Percentiles rank a stretch among this genome's conserved stretches.
phyloP scores from a whole-genome alignment of 1,139 yeast genomes.

The Geotrichum klebahnii region DNA sequence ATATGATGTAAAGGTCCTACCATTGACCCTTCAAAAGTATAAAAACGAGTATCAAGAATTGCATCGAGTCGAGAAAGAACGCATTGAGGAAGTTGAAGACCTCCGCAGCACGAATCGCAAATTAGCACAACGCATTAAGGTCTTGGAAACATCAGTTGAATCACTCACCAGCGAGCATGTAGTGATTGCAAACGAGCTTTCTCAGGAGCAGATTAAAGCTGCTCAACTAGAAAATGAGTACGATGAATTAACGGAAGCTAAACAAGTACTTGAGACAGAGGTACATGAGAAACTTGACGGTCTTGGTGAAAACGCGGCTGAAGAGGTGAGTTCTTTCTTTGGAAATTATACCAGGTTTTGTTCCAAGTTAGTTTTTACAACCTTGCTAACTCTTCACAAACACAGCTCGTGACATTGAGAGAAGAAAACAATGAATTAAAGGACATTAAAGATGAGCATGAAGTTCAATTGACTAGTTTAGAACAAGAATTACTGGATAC shows the following conservation, averaged over 20 bases:
- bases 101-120: slow-evolving; percentile 64
- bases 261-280: slow-evolving; percentile 47
- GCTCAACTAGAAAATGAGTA: slow-evolving; percentile 67
- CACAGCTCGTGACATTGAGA: slow-evolving; percentile 48
- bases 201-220: slow-evolving; percentile 56
- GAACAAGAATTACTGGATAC: slow-evolving; percentile 38
- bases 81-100: slow-evolving; percentile 65
- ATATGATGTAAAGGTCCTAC: slow-evolving; percentile 64
- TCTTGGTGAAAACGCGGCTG: slow-evolving; percentile 20
- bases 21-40: slow-evolving; percentile 64
- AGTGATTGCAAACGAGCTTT: slow-evolving; percentile 69
- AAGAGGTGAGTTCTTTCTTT: slow-evolving; percentile 18
- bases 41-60: slow-evolving; percentile 72
- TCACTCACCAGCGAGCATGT: slow-evolving; percentile 73
- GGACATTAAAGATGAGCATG: slow-evolving; percentile 37
- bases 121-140: slow-evolving; percentile 67
- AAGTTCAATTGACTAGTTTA: slow-evolving; percentile 34
- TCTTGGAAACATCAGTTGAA: slow-evolving; percentile 67
- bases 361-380: neutral
- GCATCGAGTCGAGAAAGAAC: slow-evolving; percentile 61
- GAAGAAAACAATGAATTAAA: slow-evolving; percentile 43
- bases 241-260: slow-evolving; percentile 50
- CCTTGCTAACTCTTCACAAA: slow-evolving; percentile 27
- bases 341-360: no score
- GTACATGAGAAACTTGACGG: slow-evolving; percentile 19